phyloP scores from a whole-genome alignment of 2,329 filamentous ascomycete genomes.

The Trichoderma oligosporum region DNA sequence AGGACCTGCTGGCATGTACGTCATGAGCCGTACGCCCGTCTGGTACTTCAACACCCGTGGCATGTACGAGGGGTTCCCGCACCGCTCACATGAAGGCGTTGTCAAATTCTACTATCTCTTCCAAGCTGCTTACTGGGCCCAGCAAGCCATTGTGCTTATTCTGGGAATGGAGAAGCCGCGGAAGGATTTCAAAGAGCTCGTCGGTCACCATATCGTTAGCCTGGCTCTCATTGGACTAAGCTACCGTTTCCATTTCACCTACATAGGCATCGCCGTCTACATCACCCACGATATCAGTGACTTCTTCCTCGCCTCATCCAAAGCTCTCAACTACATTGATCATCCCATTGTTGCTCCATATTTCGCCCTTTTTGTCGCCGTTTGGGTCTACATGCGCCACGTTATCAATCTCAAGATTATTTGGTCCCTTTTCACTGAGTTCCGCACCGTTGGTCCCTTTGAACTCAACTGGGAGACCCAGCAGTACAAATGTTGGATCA shows the following conservation, averaged over 20 bases:
- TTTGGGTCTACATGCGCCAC: conserved; percentile 90
- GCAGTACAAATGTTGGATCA: conserved; percentile 73
- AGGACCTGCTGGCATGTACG: conserved; percentile 78
- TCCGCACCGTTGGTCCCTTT: conserved; percentile 69
- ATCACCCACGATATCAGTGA: conserved; percentile 92
- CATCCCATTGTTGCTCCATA: conserved; percentile 74
- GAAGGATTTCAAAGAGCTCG: conserved; percentile 93
- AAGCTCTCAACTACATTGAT: conserved; percentile 87
- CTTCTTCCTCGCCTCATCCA: conserved; percentile 92
- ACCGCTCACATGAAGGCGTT: conserved; percentile 69
- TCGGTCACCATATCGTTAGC: conserved; percentile 87
- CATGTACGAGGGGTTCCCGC: conserved; percentile 88
- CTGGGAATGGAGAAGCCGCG: conserved; percentile 87
- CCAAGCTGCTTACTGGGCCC: conserved; percentile 91
- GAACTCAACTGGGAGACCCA: conserved; percentile 71
- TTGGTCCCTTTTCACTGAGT: conserved; percentile 70
- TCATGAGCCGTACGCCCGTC: conserved; percentile 86
- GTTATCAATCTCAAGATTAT: conserved; percentile 76
- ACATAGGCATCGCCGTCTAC: conserved; percentile 90
- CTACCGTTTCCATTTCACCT: conserved; percentile 95
- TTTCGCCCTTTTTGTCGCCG: conserved; percentile 74
- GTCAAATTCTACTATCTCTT: conserved; percentile 98
- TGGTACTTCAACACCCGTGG: conserved; percentile 93
- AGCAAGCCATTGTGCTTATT: conserved; percentile 84
- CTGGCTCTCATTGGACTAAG: conserved; percentile 77